Conservation (phyloP, 495 filamentous ascomycete species). For the Evansstolkia leycettana region DNA sequence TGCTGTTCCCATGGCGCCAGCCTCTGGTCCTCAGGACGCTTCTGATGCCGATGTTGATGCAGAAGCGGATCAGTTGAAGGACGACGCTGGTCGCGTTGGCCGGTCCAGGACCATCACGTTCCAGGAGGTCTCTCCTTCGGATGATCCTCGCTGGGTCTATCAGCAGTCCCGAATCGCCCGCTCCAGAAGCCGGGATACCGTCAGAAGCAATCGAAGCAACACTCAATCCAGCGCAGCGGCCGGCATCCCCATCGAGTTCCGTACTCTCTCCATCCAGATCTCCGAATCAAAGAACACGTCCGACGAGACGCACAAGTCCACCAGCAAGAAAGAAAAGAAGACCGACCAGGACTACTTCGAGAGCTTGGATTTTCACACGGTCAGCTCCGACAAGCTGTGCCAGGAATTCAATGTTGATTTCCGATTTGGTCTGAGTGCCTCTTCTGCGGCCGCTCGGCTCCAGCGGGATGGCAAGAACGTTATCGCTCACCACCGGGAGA, state of each 20-base stretch:
- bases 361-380: slow-evolving; percentile 24
- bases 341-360: slow-evolving; percentile 30
- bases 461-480: slow-evolving; percentile 49
- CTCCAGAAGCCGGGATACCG: slow-evolving; percentile 14
- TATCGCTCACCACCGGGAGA: slow-evolving; percentile 45
- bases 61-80: slow-evolving; percentile 2
- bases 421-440: slow-evolving; percentile 15
- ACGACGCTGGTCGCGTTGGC: slow-evolving; percentile 7
- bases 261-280: slow-evolving; percentile 33
- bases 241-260: slow-evolving; percentile 32
- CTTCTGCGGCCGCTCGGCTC: slow-evolving; percentile 27
- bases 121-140: slow-evolving; percentile 8
- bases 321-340: slow-evolving; percentile 13
- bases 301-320: slow-evolving; percentile 8
- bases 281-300: slow-evolving; percentile 25
- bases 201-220: slow-evolving; percentile 8
- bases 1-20: slow-evolving; percentile 4
- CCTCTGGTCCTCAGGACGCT: neutral
- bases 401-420: slow-evolving; percentile 22
- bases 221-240: slow-evolving; percentile 4
- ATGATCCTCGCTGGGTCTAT: slow-evolving; percentile 13
- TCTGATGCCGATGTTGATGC: slow-evolving; percentile 12
- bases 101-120: slow-evolving; percentile 12
- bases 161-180: slow-evolving; percentile 10
- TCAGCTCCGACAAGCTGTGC: slow-evolving; percentile 15